phyloP scores from a whole-genome alignment of 805 yeast species.

The Pichia rugopelliculosa region DNA sequence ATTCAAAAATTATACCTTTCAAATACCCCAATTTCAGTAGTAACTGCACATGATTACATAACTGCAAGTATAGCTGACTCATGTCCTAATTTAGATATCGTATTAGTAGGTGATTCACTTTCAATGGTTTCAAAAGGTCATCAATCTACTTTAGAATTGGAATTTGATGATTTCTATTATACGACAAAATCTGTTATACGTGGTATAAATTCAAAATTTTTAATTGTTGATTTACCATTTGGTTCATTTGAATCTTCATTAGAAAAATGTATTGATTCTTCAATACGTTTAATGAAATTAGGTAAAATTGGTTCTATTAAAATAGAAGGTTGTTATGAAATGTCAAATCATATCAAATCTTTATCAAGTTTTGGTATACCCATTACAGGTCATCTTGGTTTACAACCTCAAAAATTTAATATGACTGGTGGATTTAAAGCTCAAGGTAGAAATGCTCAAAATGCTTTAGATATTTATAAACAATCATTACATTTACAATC shows the following conservation, averaged over 20 bases:
- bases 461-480: conserved; percentile 49
- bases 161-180: conserved; percentile 72
- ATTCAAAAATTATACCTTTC: conserved; percentile 15
- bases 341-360: conserved; percentile 45
- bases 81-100: conserved; percentile 56
- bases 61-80: conserved; percentile 64
- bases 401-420: conserved; percentile 83
- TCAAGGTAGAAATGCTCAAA: conserved; percentile 58
- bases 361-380: conserved; percentile 72
- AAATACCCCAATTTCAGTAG: conserved; percentile 10
- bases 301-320: conserved; percentile 69
- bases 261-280: conserved; percentile 53
- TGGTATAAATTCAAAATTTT: conserved; percentile 55
- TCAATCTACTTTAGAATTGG: conserved; percentile 63
- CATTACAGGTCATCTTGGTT: conserved; percentile 84
- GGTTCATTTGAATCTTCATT: conserved; percentile 70
- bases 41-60: conserved; percentile 88
- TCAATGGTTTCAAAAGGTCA: conserved; percentile 90
- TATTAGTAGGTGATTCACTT: conserved; percentile 84
- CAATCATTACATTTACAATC: conserved; percentile 66
- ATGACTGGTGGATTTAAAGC: conserved; percentile 80
- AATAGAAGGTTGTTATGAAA: conserved; percentile 71
- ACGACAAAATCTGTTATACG: conserved; percentile 71
- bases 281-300: conserved; percentile 46
- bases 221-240: conserved; percentile 84